Conservation (phyloP, 2,329 filamentous ascomycete species). For the Huntiella moniliformis region DNA sequence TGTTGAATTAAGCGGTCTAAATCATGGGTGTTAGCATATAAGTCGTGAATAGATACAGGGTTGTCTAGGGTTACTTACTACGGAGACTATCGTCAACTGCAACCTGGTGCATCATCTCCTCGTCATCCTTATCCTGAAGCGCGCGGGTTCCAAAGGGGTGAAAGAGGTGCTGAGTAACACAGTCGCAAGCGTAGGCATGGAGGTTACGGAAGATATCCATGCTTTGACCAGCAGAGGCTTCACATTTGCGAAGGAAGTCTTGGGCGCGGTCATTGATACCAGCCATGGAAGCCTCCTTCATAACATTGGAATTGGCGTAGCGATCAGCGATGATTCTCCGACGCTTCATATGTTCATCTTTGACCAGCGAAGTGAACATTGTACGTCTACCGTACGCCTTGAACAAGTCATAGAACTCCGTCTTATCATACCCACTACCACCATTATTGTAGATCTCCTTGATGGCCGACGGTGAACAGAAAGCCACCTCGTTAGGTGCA, state of each 20-base stretch:
- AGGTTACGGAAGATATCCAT: constrained; percentile 45
- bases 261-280: constrained; percentile 39
- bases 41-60: neutral
- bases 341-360: constrained; percentile 41
- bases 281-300: constrained; percentile 33
- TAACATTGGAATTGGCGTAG: constrained; percentile 50
- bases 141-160: constrained; percentile 45
- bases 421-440: constrained; percentile 47
- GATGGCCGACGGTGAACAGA: constrained; percentile 34
- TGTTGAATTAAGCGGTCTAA: constrained; percentile 40
- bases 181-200: constrained; percentile 52
- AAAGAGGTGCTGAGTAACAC: constrained; percentile 50
- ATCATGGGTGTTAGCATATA: neutral
- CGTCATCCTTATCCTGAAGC: constrained; percentile 33
- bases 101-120: constrained; percentile 48
- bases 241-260: constrained; percentile 35
- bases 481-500: constrained; percentile 39
- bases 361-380: constrained; percentile 41
- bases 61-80: constrained; percentile 26
- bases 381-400: constrained; percentile 37
- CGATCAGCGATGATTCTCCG: constrained; percentile 46
- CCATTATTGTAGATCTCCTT: constrained; percentile 45
- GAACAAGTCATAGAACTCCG: constrained; percentile 44
- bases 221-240: constrained; percentile 23
- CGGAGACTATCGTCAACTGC: constrained; percentile 49